Base-by-base conservation (phyloP, 768 basidiomycete genomes). In the Sutorius australiensis region DNA sequence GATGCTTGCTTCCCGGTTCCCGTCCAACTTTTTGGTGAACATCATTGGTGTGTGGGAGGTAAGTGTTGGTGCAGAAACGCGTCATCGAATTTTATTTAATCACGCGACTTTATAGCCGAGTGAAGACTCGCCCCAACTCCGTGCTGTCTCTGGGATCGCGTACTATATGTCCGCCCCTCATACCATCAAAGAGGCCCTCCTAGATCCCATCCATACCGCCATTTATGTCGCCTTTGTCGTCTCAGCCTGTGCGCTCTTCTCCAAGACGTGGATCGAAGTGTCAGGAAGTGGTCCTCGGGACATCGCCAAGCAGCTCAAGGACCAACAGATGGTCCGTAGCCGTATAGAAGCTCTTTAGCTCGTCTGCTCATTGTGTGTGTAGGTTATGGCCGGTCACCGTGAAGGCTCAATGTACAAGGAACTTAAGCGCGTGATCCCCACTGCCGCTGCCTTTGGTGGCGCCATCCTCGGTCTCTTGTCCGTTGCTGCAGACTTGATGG, bases 401-500 rank as follows among this genome's bases (percentile, higher is more conserved):
- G 97, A 99, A 69, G 93, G 89, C 14, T 92, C 89, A 31, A 95
- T 98, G 91, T 99, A 98, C 80, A 99, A 98, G 77, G 97, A 98
- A 68, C 82, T 99, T 55, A 99, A 98, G 78, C 82, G 93, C 40
- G 89, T 98, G 56, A 97, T 99, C 58, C 97, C 97, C 2, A 98
- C 95, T 19, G 95, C 97, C 12, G 97, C 95, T 21, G 92, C 95
- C 1, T 92, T 98, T 57, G 95, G 97, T 40, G 95, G 95, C 34
- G 97, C 95, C n/a, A 92, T 94, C 54, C 86, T 98, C 12, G 95
- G 95, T 28, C 74, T 97, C 12, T 75, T 98, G 30, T 90, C 88
- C 9, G 95, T 99, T 49, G 79, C 84, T 11, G 95, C 97, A 3
- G 95, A 99, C 67, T 72, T 99, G 56, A 87, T 95, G 79, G 97